Conservation (phyloP, 345 rosid species). For the Turritis glabra region DNA sequence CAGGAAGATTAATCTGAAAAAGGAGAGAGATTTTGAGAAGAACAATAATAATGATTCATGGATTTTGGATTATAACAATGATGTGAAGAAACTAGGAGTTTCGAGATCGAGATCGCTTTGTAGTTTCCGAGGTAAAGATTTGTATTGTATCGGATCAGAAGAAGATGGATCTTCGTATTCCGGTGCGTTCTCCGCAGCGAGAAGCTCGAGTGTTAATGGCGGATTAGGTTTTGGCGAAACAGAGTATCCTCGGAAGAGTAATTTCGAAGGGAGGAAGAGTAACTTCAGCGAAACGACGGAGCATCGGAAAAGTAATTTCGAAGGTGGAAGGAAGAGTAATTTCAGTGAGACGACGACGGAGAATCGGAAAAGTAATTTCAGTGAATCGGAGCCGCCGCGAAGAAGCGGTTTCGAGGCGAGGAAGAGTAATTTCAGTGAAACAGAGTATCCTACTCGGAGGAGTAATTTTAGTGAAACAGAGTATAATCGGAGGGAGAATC, state of each 20-base stretch:
- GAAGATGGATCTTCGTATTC: conserved; percentile 67
- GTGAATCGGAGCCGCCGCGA: conserved; percentile 55
- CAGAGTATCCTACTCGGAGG: conserved; percentile 51
- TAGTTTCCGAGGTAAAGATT: conserved; percentile 65
- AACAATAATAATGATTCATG: conserved; percentile 55
- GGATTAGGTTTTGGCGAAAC: conserved; percentile 54
- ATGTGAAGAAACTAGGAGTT: conserved; percentile 47
- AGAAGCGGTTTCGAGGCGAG: conserved; percentile 63
- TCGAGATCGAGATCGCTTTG: conserved; percentile 93
- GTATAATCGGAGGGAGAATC: conserved; percentile 40
- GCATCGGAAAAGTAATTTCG: conserved; percentile 80
- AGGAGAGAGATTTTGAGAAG: conserved; percentile 47
- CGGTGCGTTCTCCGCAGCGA: conserved; percentile 76
- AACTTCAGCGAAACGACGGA: conserved; percentile 49
- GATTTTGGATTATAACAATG: conserved; percentile 61
- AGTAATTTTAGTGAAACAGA: conserved; percentile 47
- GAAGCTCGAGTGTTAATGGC: conserved; percentile 80
- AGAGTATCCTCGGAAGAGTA: conserved; percentile 73
- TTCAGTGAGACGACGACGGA: conserved; percentile 44
- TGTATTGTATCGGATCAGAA: conserved; percentile 61
- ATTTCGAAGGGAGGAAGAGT: conserved; percentile 50
- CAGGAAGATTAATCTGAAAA: conserved; percentile 51
- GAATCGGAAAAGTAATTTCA: conserved; percentile 74
- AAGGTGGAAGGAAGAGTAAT: conserved; percentile 41
- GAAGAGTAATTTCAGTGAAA: conserved; percentile 61